Percentiles rank a stretch among this genome's conserved stretches.
phyloP scores from a whole-genome alignment of 768 basidiomycete genomes.

The Clitopilus passeckerianus region DNA sequence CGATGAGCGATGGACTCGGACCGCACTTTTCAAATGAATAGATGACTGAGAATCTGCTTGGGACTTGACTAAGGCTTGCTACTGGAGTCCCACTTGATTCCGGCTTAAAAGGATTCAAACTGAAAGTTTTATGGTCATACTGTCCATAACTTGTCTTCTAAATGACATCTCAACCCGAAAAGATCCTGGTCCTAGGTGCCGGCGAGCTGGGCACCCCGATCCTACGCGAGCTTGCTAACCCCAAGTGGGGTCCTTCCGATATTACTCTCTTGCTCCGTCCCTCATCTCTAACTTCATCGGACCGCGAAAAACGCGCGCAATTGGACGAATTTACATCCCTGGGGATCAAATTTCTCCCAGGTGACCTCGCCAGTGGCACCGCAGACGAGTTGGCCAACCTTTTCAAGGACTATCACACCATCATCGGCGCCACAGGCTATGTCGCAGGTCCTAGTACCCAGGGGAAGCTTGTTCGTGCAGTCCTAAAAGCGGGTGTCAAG shows the following conservation, averaged over 20 bases:
- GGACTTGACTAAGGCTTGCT: background rate
- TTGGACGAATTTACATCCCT: constrained; percentile 6
- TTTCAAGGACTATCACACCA: constrained; percentile 13
- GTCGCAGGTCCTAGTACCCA: constrained; percentile 19
- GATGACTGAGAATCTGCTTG: background rate
- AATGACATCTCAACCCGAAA: constrained; percentile 2
- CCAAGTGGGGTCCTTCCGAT: background rate
- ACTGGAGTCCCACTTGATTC: background rate
- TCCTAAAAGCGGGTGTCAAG: constrained; percentile 15
- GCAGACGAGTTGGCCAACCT: constrained; percentile 10
- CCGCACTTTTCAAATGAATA: background rate
- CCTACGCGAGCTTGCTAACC: constrained; percentile 9
- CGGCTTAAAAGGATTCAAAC: background rate
- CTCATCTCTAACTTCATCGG: constrained; percentile 3
- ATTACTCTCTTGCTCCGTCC: constrained; percentile 16
- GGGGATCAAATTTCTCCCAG: constrained; percentile 11
- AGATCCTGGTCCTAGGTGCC: constrained; percentile 19
- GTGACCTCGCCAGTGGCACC: constrained; percentile 10
- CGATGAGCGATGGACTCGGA: background rate
- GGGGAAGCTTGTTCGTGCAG: constrained; percentile 19
- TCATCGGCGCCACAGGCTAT: constrained; percentile 20
- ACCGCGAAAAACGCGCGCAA: constrained; percentile 7
- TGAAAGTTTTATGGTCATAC: no score
- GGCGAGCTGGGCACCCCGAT: constrained; percentile 20
- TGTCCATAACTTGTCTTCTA: background rate